phyloP scores from a whole-genome alignment of 352 stramenopile species.

The Phytopythium oedochilum region DNA sequence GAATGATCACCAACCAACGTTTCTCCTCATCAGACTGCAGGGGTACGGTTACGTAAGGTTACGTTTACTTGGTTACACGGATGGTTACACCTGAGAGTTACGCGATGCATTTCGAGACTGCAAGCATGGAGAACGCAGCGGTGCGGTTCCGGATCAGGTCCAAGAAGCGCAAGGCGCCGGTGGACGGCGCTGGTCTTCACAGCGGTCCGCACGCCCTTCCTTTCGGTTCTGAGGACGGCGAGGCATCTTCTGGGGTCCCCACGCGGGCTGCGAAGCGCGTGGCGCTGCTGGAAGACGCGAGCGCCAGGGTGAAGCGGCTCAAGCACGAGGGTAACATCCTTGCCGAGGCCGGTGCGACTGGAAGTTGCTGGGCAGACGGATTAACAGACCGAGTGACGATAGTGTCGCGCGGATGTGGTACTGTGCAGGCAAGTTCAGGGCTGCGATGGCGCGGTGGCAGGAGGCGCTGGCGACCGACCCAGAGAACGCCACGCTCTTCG shows the following conservation, averaged over 20 bases:
- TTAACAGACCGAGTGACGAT: too few species aligned
- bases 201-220: conserved; percentile 4
- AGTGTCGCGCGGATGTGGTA: not conserved
- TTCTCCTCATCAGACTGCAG: not conserved
- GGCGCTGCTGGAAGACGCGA: conserved; percentile 50
- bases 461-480: conserved; percentile 47
- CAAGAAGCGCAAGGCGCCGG: conserved; percentile 27
- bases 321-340: conserved; percentile 77
- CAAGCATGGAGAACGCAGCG: conserved; percentile 4
- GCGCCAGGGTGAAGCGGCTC: conserved; percentile 50
- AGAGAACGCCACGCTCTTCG: conserved; percentile 44
- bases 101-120: too few species aligned
- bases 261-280: conserved; percentile 11
- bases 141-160: conserved; percentile 25
- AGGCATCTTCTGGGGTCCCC: not conserved
- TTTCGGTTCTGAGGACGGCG: conserved; percentile 6
- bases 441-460: conserved; percentile 62
- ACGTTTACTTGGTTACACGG: not conserved
- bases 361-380: too few species aligned
- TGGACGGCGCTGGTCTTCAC: not conserved
- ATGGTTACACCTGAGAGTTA: not conserved
- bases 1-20: conserved; percentile 3
- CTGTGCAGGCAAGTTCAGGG: conserved; percentile 37
- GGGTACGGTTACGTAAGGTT: not conserved
- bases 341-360: conserved; percentile 45